These are phyloP conservation scores for Microsporum ferrugineum DNA, from an alignment of 2,329 filamentous ascomycete genomes.

Conservation along the genomic window DNA sequence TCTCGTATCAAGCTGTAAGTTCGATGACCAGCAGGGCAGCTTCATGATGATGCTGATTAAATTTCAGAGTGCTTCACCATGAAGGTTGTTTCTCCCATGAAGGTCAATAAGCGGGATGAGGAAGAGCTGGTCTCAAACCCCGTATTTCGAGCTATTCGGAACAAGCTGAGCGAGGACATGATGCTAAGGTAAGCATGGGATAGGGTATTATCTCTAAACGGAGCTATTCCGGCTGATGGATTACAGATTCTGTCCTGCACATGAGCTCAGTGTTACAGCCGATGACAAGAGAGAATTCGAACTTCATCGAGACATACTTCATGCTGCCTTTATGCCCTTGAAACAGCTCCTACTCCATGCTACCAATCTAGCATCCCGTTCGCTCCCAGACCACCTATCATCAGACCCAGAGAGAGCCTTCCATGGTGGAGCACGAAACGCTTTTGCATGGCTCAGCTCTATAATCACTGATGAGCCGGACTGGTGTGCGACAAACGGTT, in stretches of 20 bases:
- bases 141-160: slow-evolving; percentile 25
- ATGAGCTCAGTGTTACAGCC: slow-evolving; percentile 23
- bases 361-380: slow-evolving; percentile 40
- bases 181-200: neutral
- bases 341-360: slow-evolving; percentile 46
- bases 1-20: neutral
- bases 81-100: slow-evolving; percentile 22
- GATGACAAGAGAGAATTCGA: slow-evolving; percentile 29
- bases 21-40: neutral
- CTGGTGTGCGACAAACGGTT: slow-evolving; percentile 47
- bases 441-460: slow-evolving; percentile 49
- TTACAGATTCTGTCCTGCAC: slow-evolving; percentile 27
- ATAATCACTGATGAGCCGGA: slow-evolving; percentile 47
- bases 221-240: neutral
- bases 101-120: slow-evolving; percentile 23
- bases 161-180: slow-evolving; percentile 17
- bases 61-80: neutral
- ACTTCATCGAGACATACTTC: slow-evolving; percentile 48
- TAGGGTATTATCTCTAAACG: neutral
- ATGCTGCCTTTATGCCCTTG: slow-evolving; percentile 48
- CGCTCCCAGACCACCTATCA: slow-evolving; percentile 37
- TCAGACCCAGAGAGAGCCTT: slow-evolving; percentile 48
- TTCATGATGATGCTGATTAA: neutral
- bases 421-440: slow-evolving; percentile 44
- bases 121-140: slow-evolving; percentile 26